A percentile compares a stretch with the other conserved stretches of the same genome.
Conservation (phyloP, 2,329 filamentous ascomycete species). For the Cladophialophora bantiana region DNA sequence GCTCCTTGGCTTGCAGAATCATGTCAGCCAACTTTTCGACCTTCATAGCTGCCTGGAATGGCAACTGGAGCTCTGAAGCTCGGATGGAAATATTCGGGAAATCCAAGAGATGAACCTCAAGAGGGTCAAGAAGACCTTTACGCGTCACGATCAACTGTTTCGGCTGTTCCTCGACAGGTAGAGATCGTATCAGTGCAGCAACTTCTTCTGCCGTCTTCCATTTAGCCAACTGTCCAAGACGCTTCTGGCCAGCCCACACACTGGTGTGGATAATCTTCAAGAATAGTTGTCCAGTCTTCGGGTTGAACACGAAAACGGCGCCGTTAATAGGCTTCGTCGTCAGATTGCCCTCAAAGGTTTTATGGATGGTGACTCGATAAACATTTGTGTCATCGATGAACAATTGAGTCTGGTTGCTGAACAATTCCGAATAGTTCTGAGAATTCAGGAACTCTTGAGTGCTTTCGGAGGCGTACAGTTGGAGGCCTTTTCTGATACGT, state of each 20-base stretch:
- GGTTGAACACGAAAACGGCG: conserved; percentile 99
- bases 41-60: conserved; percentile 99
- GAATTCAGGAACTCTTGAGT: conserved; percentile 99
- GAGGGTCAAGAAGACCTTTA: conserved; percentile 94
- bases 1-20: conserved; percentile 96
- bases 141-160: conserved; percentile 98
- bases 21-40: conserved; percentile 99
- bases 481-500: conserved; percentile 96
- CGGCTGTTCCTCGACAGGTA: conserved; percentile 96
- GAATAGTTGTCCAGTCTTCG: conserved; percentile 96
- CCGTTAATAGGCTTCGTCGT: conserved; percentile 99
- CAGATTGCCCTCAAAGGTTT: conserved; percentile 98
- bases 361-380: conserved; percentile 98
- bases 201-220: conserved; percentile 99
- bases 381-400: conserved; percentile 99
- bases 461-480: conserved; percentile 96
- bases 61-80: conserved; percentile 93
- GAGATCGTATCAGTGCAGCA: conserved; percentile 89
- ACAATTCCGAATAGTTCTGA: conserved; percentile 98
- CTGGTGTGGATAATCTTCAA: conserved; percentile 99
- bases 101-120: conserved; percentile 95
- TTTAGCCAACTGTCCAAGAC: conserved; percentile 95
- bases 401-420: conserved; percentile 98
- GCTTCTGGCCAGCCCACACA: conserved; percentile 98
- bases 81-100: conserved; percentile 99